These are phyloP conservation scores for Biscutella laevigata DNA, from an alignment of 441 rosid genomes.

Conservation along the genomic window DNA sequence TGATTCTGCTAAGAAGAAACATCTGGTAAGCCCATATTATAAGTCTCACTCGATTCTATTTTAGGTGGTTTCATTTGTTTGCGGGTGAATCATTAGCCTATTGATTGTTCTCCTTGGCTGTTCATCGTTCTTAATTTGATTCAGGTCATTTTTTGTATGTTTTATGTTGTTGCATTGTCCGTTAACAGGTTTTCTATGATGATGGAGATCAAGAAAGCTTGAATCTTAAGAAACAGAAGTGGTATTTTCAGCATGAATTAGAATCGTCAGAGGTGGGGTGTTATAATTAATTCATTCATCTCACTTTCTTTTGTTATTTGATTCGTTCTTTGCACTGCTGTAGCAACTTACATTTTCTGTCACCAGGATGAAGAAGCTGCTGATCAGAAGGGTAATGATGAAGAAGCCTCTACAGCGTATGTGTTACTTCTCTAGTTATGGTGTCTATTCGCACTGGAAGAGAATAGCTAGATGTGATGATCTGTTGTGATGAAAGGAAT, in stretches of 20 bases:
- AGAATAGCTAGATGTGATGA: slow-evolving; percentile 2
- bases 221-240: slow-evolving; percentile 53
- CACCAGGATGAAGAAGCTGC: slow-evolving; percentile 50
- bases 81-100: neutral
- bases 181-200: slow-evolving; percentile 49
- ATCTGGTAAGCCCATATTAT: slow-evolving; percentile 47
- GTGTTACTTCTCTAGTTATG: slow-evolving; percentile 18
- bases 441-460: slow-evolving; percentile 7
- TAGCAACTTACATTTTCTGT: slow-evolving; percentile 21
- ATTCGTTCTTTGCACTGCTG: neutral
- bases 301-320: no score
- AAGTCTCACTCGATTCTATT: neutral
- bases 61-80: slow-evolving; percentile 2
- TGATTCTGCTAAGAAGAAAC: slow-evolving; percentile 60
- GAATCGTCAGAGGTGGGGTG: slow-evolving; percentile 39
- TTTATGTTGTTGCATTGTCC: slow-evolving; percentile 12
- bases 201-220: slow-evolving; percentile 79
- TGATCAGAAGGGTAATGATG: slow-evolving; percentile 35
- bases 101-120: neutral
- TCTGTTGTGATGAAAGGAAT: neutral
- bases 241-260: slow-evolving; percentile 40
- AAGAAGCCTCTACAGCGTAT: slow-evolving; percentile 45
- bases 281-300: neutral
- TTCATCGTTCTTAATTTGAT: neutral
- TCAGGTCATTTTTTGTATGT: neutral